Conservation (phyloP, 2,329 filamentous ascomycete genomes). For the Zasmidium cellare region DNA sequence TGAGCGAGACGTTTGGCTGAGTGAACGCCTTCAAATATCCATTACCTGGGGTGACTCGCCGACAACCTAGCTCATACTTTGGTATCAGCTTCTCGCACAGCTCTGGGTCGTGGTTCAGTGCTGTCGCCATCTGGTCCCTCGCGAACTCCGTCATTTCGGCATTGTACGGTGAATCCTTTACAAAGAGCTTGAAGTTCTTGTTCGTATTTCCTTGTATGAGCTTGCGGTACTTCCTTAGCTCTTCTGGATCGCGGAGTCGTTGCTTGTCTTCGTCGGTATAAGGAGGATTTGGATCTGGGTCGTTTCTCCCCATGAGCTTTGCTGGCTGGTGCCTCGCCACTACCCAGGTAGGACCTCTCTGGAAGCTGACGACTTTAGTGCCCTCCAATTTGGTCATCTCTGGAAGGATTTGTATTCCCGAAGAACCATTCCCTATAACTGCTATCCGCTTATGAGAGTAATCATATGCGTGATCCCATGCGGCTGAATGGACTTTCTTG, state of each 20-base stretch:
- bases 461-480: constrained; percentile 34
- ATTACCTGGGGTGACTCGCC: constrained; percentile 57
- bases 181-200: constrained; percentile 44
- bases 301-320: constrained; percentile 18
- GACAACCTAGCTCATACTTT: constrained; percentile 47
- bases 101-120: constrained; percentile 55
- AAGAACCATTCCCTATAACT: constrained; percentile 37
- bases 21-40: constrained; percentile 54
- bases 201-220: constrained; percentile 47
- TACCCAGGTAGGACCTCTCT: constrained; percentile 43
- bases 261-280: constrained; percentile 32
- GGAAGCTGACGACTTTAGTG: constrained; percentile 36
- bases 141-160: constrained; percentile 50
- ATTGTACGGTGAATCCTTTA: constrained; percentile 49
- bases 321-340: constrained; percentile 21
- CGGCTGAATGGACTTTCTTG: constrained; percentile 36
- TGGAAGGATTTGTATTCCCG: constrained; percentile 43
- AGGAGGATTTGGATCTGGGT: constrained; percentile 25
- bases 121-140: constrained; percentile 53
- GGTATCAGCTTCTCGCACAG: constrained; percentile 53
- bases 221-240: constrained; percentile 45
- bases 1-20: constrained; percentile 46
- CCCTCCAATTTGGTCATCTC: constrained; percentile 35
- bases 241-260: constrained; percentile 39
- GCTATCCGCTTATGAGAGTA: constrained; percentile 32